Conservation (phyloP, 2,329 filamentous ascomycete species). For the Neopestalotiopsis rosae region DNA sequence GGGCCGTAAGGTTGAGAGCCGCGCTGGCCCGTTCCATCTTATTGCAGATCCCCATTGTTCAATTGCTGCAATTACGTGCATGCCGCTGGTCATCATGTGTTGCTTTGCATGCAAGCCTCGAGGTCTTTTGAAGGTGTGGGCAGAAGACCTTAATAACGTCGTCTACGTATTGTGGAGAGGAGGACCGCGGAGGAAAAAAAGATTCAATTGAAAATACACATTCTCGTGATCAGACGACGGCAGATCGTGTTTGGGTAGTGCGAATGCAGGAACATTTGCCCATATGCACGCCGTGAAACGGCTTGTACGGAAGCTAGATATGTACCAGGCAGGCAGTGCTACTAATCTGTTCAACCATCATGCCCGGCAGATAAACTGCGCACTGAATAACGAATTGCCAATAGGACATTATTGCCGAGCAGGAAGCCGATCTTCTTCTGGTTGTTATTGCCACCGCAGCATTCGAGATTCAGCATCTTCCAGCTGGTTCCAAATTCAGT, state of each 20-base stretch:
- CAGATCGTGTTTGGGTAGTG: not conserved
- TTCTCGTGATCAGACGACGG: not conserved
- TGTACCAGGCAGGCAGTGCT: not conserved
- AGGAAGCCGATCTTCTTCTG: not conserved
- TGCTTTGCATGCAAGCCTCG: not conserved
- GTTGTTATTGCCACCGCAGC: not conserved
- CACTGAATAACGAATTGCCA: not conserved
- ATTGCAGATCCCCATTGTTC: not conserved
- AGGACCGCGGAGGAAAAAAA: too few species aligned
- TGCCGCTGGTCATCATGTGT: not conserved
- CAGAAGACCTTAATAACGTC: not conserved
- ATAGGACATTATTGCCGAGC: not conserved
- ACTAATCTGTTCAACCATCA: not conserved
- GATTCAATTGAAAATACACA: not conserved
- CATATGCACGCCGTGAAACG: not conserved
- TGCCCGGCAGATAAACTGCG: not conserved
- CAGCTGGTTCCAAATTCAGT: not conserved
- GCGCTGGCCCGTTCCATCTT: not conserved
- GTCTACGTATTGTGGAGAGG: not conserved
- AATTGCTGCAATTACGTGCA: not conserved
- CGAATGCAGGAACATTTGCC: slow-evolving; percentile 1
- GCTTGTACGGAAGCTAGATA: not conserved
- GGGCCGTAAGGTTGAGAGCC: slow-evolving; percentile 1
- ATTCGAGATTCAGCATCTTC: not conserved
- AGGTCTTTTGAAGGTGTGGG: not conserved